Percentiles rank a stretch among this genome's conserved stretches.
These are phyloP conservation scores for Paramyrothecium roridum DNA, from an alignment of 2,329 filamentous ascomycete genomes.

Conservation along the genomic window DNA sequence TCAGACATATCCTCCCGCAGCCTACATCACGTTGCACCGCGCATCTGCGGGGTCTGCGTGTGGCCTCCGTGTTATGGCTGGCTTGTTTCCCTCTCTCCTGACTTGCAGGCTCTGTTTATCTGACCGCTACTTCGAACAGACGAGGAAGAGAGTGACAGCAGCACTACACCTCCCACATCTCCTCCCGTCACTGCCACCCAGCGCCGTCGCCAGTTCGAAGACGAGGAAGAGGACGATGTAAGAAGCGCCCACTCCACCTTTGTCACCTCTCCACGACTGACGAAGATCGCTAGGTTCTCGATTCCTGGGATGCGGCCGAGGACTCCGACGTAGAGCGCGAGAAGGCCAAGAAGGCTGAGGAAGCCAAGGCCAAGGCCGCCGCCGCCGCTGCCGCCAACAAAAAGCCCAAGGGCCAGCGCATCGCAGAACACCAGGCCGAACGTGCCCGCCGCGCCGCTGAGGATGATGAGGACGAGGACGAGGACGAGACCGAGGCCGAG, in stretches of 20 bases:
- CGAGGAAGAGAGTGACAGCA: constrained; percentile 36
- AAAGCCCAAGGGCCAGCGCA: constrained; percentile 83
- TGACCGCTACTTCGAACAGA: constrained; percentile 24
- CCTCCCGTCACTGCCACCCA: constrained; percentile 30
- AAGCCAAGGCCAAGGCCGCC: constrained; percentile 84
- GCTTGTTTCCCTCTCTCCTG: background rate
- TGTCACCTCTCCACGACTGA: constrained; percentile 7
- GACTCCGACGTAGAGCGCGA: constrained; percentile 96
- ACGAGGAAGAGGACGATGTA: constrained; percentile 86
- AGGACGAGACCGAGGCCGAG: constrained; percentile 70
- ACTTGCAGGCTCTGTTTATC: constrained; percentile 8
- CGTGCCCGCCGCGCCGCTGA: constrained; percentile 51
- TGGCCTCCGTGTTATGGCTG: background rate
- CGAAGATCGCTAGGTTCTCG: constrained; percentile 67
- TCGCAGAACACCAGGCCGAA: constrained; percentile 72
- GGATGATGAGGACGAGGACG: constrained; percentile 55
- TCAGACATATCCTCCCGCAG: background rate
- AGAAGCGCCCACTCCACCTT: constrained; percentile 16
- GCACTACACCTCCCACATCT: constrained; percentile 30
- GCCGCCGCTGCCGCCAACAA: constrained; percentile 85
- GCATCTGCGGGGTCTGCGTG: constrained; percentile 5
- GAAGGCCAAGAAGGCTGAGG: constrained; percentile 84
- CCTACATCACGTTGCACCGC: constrained; percentile 3
- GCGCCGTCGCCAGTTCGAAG: constrained; percentile 70
- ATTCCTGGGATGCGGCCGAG: constrained; percentile 95